Evolutionary conservation across 257 asterid species (phyloP), one percentile per base, ranked within the genome.

Genomic region (Gardenia jasminoides): DNA sequence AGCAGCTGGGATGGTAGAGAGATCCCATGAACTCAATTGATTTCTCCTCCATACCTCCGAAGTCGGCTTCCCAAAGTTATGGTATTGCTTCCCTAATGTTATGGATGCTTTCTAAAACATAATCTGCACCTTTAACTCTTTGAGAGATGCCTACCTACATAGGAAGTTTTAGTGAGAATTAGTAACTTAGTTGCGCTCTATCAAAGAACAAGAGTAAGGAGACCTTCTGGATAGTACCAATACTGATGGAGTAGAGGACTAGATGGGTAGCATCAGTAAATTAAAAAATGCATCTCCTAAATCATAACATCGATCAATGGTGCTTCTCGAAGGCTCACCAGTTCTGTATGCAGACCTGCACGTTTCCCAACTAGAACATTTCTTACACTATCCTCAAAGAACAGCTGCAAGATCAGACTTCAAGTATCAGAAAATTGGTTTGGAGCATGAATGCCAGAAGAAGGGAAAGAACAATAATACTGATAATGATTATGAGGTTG

Each of bases 31-130:
- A 76, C 79, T 76, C 70, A 77, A 82, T 39, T 48, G 17, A 16
- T 74, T 15, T 76, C 77, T 67, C 76, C 28, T 7, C 65, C 47
- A 31, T 41, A 54, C 67, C 64, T 54, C 28, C 12, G 76, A 50
- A 43, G 74, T 91, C 94, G 20, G 83, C 84, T 84, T 93, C 97
- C 95, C 96, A 88, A 8, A 96, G 92, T 85, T 96, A 93, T 20
- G 99, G 99, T 28, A 93, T 83, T 13, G 98, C 99, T 87, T 96
- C 98, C 78, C 89, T 86, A 3, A 96, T 88, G 87, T 93, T 93
- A 74, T 93, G 98, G 62, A 96, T 92, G 85, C 96, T 96, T 86
- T 92, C 99, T 6, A 96, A 74, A 17, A 91, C 99, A 58, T 92
- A 93, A 84, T 96, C 98, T 46, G 98, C 94, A 39, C 97, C 97